Conservation (phyloP, 371 early-diverging fungal genomes). For the Rhizomucor pusillus region DNA sequence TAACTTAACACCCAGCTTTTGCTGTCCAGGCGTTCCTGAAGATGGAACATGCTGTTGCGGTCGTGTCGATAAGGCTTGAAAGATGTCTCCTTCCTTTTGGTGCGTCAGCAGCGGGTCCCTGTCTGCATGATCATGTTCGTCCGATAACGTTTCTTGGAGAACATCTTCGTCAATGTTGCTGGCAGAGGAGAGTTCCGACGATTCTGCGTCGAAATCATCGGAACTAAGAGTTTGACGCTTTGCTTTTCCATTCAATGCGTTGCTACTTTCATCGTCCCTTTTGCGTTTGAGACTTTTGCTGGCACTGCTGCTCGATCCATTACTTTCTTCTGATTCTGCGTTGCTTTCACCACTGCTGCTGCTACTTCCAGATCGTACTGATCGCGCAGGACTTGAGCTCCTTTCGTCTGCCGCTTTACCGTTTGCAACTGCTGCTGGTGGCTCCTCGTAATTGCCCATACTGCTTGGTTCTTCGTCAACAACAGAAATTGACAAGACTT, state of each 20-base stretch:
- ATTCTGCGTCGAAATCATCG: conserved; percentile 5
- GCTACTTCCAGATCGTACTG: not conserved
- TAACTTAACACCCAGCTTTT: conserved; percentile 14
- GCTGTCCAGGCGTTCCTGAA: not conserved
- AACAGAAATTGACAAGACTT: conserved; percentile 46
- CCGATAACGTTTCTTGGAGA: not conserved
- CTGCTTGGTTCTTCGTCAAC: not conserved
- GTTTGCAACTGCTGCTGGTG: not conserved
- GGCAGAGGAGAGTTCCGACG: conserved; percentile 5
- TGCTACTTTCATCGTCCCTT: too few species aligned
- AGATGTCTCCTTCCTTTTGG: conserved; percentile 24
- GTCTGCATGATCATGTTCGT: not conserved
- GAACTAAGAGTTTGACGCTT: not conserved
- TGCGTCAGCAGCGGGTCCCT: conserved; percentile 4
- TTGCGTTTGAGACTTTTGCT: not conserved
- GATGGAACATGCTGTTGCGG: conserved; percentile 14
- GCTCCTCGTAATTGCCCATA: not conserved
- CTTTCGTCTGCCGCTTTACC: not conserved
- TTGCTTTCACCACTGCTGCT: not conserved
- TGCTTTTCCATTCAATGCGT: not conserved
- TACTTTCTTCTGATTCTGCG: not conserved
- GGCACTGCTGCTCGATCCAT: not conserved
- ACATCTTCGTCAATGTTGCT: conserved; percentile 2
- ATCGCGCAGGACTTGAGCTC: not conserved
- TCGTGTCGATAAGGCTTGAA: conserved; percentile 30